Percentiles rank a stretch among this genome's conserved stretches.
These are phyloP conservation scores for Phytomonas francai DNA, from an alignment of 208 protist species.

Conservation along the genomic window DNA sequence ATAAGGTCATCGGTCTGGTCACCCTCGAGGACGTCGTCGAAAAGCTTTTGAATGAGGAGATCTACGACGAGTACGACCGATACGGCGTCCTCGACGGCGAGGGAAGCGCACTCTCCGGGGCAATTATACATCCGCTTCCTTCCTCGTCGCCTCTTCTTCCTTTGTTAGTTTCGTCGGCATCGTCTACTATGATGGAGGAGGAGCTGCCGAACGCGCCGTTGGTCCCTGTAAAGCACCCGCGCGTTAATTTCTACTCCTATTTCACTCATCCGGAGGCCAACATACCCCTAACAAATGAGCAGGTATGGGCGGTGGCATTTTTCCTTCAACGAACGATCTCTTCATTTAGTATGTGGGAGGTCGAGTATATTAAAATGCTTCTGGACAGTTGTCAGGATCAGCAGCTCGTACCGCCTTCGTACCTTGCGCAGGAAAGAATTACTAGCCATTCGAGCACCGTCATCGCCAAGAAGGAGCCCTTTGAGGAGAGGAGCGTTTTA, in stretches of 20 bases:
- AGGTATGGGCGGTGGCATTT: constrained; percentile 84
- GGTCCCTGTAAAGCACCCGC: constrained; percentile 48
- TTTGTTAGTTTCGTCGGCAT: background rate
- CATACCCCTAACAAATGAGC: constrained; percentile 53
- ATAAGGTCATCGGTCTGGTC: constrained; percentile 58
- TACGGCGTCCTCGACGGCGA: constrained; percentile 24
- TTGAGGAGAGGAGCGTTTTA: background rate
- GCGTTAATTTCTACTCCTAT: constrained; percentile 89
- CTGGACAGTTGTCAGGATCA: constrained; percentile 66
- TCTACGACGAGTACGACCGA: constrained; percentile 88
- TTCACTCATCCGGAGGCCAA: constrained; percentile 44
- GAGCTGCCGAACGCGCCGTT: constrained; percentile 17
- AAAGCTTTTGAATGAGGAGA: constrained; percentile 74
- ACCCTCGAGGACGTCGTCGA: constrained; percentile 88
- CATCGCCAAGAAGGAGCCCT: background rate
- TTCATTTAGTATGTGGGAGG: constrained; percentile 58
- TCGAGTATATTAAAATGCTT: constrained; percentile 71
- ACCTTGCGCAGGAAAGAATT: background rate
- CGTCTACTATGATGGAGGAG: constrained; percentile 2
- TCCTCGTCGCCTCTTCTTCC: too few species aligned
- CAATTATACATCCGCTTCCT: too few species aligned
- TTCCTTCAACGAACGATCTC: constrained; percentile 60
- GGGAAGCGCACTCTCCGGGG: background rate
- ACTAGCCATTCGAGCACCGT: background rate
- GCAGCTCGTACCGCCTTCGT: constrained; percentile 36